Base-by-base conservation (phyloP, 306 rosid genomes). In the Ormosia semicastrata region DNA sequence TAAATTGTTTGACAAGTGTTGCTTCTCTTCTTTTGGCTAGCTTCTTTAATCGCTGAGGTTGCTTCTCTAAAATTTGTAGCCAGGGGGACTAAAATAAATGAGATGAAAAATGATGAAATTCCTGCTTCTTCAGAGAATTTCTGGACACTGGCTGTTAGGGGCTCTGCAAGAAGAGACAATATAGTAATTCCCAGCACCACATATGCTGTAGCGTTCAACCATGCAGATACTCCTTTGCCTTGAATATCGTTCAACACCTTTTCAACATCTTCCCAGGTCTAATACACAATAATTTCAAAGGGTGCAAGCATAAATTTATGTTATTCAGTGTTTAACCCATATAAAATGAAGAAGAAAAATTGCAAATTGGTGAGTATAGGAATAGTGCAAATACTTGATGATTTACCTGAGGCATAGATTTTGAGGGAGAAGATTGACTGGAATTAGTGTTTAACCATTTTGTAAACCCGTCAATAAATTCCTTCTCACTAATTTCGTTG, bases 21-120 rank as follows among this genome's bases (percentile, higher is more conserved):
- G 52, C 82, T 78, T 39, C 83, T 85, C 62, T 85, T 87, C 78
- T 88, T 85, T 13, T 71, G 89, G 50, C 88, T 81, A 66, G 90
- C 90, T 76, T 85, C 86, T 39, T 73, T 81, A 37, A 91, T 87
- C 12, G 95, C 91, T 58, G 93, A 81, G 18, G 83, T 62, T 54
- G 95, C 90, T 78, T 83, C 93, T 78, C 93, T 87, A 36, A 89
- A 84, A 85, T 86, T 91, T 71, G 91, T 89, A 60, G 95, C 95
- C 53, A 91, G 41, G 2, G 93, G 95, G 64, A 91, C 89, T 40
- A 86, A 24, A 62, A 91, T 88, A 54, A 91, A 91, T 1, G 93
- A 85, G 66, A 86, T 63, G 57, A 81, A 86, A 84, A 91, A 91
- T 34, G 93, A 82, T 30, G 91, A 89, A 7, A 91, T 83, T 32